phyloP scores from a whole-genome alignment of 1,284 basidiomycete genomes.

The Phaffia rhodozyma region DNA sequence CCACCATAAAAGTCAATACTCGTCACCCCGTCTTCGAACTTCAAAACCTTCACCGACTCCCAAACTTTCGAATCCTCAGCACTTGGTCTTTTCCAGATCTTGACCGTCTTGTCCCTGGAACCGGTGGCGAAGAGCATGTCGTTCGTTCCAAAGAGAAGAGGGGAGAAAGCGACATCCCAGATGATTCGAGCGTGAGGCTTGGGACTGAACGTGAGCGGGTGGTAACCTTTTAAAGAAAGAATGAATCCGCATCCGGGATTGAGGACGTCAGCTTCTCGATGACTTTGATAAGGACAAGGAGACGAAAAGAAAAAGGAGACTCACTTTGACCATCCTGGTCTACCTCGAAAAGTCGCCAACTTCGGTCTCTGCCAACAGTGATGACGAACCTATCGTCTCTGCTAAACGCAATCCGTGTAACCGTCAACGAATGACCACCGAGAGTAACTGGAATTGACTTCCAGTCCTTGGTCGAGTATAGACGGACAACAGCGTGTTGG shows the following conservation, averaged over 20 bases:
- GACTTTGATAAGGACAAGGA: background rate
- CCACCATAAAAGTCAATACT: slow-evolving; percentile 28
- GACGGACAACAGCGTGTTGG: slow-evolving; percentile 78
- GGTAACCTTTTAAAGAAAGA: slow-evolving; percentile 41
- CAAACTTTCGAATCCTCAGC: slow-evolving; percentile 12
- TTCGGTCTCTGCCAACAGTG: slow-evolving; percentile 79
- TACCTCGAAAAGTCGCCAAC: slow-evolving; percentile 71
- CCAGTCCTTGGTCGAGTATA: slow-evolving; percentile 63
- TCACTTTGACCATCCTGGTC: slow-evolving; percentile 31
- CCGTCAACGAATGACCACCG: slow-evolving; percentile 72
- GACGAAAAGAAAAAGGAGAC: slow-evolving; percentile 25
- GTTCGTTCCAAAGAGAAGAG: slow-evolving; percentile 45
- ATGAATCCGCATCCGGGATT: background rate
- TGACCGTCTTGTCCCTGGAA: slow-evolving; percentile 82
- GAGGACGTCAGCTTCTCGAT: background rate
- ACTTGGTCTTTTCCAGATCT: slow-evolving; percentile 26
- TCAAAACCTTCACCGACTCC: slow-evolving; percentile 26
- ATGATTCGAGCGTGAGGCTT: slow-evolving; percentile 87
- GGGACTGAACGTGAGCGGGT: slow-evolving; percentile 45
- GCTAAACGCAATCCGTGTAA: slow-evolving; percentile 82
- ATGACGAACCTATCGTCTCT: slow-evolving; percentile 65
- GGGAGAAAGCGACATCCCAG: slow-evolving; percentile 68
- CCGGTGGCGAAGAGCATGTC: slow-evolving; percentile 77
- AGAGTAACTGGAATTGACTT: slow-evolving; percentile 58
- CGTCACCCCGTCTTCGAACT: slow-evolving; percentile 33